A percentile compares a stretch with the other conserved stretches of the same genome.
Conservation (phyloP, 768 basidiomycete genomes). For the Boletus rubescentipes region DNA sequence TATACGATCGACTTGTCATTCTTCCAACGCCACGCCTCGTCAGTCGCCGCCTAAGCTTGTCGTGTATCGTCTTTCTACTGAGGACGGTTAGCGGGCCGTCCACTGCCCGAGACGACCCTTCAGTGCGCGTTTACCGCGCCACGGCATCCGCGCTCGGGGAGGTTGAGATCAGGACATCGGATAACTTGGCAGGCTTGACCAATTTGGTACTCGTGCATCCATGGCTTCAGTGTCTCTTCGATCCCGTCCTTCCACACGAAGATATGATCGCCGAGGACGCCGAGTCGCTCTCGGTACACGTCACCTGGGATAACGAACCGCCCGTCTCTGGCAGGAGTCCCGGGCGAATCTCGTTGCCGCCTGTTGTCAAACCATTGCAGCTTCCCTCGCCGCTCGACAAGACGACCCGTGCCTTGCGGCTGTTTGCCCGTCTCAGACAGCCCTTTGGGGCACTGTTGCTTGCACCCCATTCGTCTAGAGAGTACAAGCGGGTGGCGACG, state of each 20-base stretch:
- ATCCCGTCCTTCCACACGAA: conserved; percentile 19
- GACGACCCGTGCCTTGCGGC: conserved; percentile 11
- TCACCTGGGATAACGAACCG: neutral
- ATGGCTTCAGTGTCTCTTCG: conserved; percentile 15
- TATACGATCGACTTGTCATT: conserved; percentile 11
- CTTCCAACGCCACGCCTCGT: conserved; percentile 15
- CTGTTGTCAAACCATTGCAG: neutral
- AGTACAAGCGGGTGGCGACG: conserved; percentile 20
- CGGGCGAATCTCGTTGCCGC: neutral
- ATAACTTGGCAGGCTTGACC: neutral
- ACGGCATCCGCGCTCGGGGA: conserved; percentile 10
- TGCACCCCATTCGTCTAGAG: conserved; percentile 4
- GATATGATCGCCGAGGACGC: conserved; percentile 17
- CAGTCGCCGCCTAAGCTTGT: conserved; percentile 15
- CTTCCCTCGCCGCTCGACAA: conserved; percentile 15
- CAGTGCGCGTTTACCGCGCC: conserved; percentile 9
- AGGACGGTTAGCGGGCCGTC: conserved; percentile 11
- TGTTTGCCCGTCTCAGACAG: conserved; percentile 15
- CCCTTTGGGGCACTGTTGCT: conserved; percentile 19
- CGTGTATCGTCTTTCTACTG: conserved; percentile 15
- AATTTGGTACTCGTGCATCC: conserved; percentile 22
- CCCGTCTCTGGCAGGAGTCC: neutral
- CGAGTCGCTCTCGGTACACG: neutral
- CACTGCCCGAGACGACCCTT: neutral
- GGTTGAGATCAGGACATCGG: conserved; percentile 13